Conservation (phyloP, 1,139 yeast genomes). For the Pneumocystis jirovecii region DNA sequence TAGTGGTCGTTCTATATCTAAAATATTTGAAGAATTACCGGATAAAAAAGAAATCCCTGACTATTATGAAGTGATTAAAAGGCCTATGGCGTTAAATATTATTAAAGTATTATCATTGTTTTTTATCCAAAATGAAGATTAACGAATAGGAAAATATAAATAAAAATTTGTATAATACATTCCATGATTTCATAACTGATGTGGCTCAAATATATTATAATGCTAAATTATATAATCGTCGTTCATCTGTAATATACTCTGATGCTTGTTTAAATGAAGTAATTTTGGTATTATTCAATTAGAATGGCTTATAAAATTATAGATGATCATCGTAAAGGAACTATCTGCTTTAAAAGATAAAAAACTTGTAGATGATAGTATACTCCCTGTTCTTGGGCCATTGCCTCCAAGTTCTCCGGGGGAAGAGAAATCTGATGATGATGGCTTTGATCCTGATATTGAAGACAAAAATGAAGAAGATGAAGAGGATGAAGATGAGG, state of each 20-base stretch:
- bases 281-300: neutral
- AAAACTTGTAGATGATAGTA: conserved; percentile 27
- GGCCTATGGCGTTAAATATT: conserved; percentile 70
- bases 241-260: conserved; percentile 48
- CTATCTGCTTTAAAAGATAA: conserved; percentile 41
- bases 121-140: neutral
- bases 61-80: conserved; percentile 46
- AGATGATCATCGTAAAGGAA: conserved; percentile 40
- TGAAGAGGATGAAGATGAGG: conserved; percentile 23
- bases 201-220: conserved; percentile 78
- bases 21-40: conserved; percentile 62
- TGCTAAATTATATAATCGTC: conserved; percentile 68
- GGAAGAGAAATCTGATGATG: conserved; percentile 9
- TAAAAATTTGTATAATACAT: conserved; percentile 37
- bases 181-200: conserved; percentile 61
- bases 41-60: conserved; percentile 51
- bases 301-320: conserved; percentile 26
- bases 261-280: conserved; percentile 41
- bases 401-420: conserved; percentile 30
- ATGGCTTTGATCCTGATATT: conserved; percentile 18
- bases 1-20: conserved; percentile 7
- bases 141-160: neutral
- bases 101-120: conserved; percentile 46
- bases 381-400: conserved; percentile 53
- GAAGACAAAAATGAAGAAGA: conserved; percentile 23